Base-by-base conservation (phyloP, 2,329 filamentous ascomycete genomes). In the Epichloe bromicola region DNA sequence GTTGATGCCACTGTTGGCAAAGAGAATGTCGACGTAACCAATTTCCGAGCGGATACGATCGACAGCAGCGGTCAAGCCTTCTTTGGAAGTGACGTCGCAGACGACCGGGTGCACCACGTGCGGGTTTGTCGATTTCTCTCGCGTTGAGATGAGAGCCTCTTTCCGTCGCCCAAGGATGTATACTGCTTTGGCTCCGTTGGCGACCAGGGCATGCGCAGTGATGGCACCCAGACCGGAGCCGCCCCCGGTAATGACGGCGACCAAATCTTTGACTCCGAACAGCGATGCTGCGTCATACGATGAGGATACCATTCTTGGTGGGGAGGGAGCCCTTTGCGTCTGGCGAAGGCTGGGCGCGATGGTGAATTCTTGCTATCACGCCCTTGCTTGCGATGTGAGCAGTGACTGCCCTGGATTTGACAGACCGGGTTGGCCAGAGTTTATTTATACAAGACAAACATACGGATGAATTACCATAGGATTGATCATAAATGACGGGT, bases 11-110 rank as follows among this genome's bases (percentile, higher is more conserved):
- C 83, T 81, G 58, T 78, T 80, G 64, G 74, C 76, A 61, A 82
- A 69, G 10, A 86, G 68, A 39, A 86, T 74, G 57, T 84, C 78
- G 60, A 87, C 74, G 60, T 78, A 73, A 46, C 78, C 76, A 51
- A 81, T 73, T 26, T 79, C 76, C 20, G 66, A 63, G 3, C 72
- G 66, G 50, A 88, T 66, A 37, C 63, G 72, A 53, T 69, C 65
- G 45, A 84, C 82, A 56, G 84, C 83, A 12, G 75, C 61, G 34
- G 81, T 78, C 1, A 77, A 66, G 73, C 77, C 57, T 57, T 67
- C 59, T 71, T 76, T 63, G 51, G 63, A 67, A 1, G 64, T 67
- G 15, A 73, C 67, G 50, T 73, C 70, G 59, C 70, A 71, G 20
- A 63, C 56, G 26, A 73, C 33, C 1, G 69, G 63, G 15, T 61